phyloP scores from a whole-genome alignment of 805 yeast genomes.

The Grigorovia transvaalensis region DNA sequence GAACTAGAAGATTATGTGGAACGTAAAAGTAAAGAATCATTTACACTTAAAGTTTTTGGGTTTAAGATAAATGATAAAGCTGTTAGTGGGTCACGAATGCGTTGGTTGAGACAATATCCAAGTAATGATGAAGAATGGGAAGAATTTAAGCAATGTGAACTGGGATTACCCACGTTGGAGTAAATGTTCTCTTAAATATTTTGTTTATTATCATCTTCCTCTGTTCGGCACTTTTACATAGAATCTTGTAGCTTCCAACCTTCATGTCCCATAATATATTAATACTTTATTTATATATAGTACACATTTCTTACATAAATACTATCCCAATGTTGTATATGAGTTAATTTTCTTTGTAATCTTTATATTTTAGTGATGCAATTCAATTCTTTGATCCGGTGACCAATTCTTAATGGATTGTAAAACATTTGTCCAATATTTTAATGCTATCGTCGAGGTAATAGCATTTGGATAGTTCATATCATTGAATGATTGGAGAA shows the following conservation, averaged over 20 bases:
- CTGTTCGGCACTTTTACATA: no score
- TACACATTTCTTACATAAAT: no score
- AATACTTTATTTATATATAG: no score
- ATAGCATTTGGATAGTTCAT: conserved; percentile 52
- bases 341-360: no score
- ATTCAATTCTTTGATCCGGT: conserved; percentile 51
- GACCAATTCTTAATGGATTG: conserved; percentile 69
- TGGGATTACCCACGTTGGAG: conserved; percentile 35
- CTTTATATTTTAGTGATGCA: conserved; percentile 40
- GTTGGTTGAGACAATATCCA: conserved; percentile 82
- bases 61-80: conserved; percentile 70
- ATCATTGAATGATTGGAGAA: conserved; percentile 38
- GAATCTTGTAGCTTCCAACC: background rate
- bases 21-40: conserved; percentile 41
- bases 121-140: conserved; percentile 45
- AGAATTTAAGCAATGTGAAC: conserved; percentile 59
- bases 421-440: conserved; percentile 76
- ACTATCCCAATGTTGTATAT: no score
- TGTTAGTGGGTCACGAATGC: conserved; percentile 85
- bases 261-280: no score
- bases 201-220: no score
- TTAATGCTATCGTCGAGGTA: conserved; percentile 56
- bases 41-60: conserved; percentile 76
- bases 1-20: conserved; percentile 73
- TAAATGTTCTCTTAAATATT: background rate